Evolutionary conservation across 1,284 basidiomycete genomes (phyloP), one percentile per base, ranked within the genome.

Genomic region (Cutaneotrichosporon dermatis): DNA sequence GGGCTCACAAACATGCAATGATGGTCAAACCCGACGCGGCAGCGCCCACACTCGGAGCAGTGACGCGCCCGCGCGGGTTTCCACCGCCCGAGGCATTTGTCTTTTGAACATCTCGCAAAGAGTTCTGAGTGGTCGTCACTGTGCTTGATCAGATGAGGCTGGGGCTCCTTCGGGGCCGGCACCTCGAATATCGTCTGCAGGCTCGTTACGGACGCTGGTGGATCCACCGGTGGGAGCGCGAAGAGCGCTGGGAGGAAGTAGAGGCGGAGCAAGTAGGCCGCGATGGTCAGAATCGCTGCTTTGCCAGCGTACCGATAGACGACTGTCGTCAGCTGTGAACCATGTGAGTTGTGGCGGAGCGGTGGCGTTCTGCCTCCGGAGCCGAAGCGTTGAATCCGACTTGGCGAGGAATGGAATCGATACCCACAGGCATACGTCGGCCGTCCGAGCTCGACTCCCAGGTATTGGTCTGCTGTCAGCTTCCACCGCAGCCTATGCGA

Each of bases 1-100:
- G 25, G 1, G 65, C 73, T 55, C 46, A 75, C 74, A 50, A 76
- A 70, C 6, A 69, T 62, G 55, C 75, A 76, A 60, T 76, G 75
- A 56, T 76, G 75, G 61, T 76, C 75, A 54, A 73, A 76, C 4
- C 70, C 75, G 3, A 59, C 65, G 34, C 76, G 65, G 61, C 76
- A 78, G 13, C 63, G 59, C 6, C 69, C 69, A 49, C 76, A 77
- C 46, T 71, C 67, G 3, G 69, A 69, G 54, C 76, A 77, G 58
- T 76, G 75, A 10, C 75, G 66, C 45, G 73, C 63, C 48, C 74
- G 65, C 3, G 70, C 69, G 1, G 75, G 75, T 48, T 75, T 75
- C 71, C 73, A 76, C n/a, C 72, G 37, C 2, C 69, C 72, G 6
- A 11, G 34, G 35, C 60, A 62, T 11, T 5, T 15, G 5, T 40